Conservation (phyloP, 2,329 filamentous ascomycete genomes). For the Xylariaceae sp. region DNA sequence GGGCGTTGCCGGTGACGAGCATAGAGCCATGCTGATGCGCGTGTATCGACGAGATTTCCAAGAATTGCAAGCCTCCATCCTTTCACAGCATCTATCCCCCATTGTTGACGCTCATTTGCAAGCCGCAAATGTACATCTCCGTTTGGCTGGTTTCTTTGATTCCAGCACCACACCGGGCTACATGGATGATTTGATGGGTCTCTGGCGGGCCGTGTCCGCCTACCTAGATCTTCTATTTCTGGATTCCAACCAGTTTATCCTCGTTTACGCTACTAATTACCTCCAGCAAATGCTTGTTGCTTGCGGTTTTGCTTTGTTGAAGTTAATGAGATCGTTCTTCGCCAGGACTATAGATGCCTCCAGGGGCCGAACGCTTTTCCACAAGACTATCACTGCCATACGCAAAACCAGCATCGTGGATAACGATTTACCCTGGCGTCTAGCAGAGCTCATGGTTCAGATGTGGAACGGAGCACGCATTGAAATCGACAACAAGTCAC, state of each 20-base stretch:
- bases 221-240: slow-evolving; percentile 65
- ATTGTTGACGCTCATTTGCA: slow-evolving; percentile 64
- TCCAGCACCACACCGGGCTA: slow-evolving; percentile 68
- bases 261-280: slow-evolving; percentile 69
- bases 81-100: slow-evolving; percentile 55
- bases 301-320: slow-evolving; percentile 71
- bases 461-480: slow-evolving; percentile 72
- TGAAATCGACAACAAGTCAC: slow-evolving; percentile 44
- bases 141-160: slow-evolving; percentile 77
- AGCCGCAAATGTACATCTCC: slow-evolving; percentile 70
- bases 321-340: slow-evolving; percentile 74
- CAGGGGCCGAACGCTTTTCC: slow-evolving; percentile 64
- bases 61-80: slow-evolving; percentile 58
- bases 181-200: slow-evolving; percentile 67
- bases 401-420: slow-evolving; percentile 68
- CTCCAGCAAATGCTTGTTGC: slow-evolving; percentile 84
- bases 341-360: slow-evolving; percentile 66
- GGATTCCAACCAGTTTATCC: slow-evolving; percentile 52
- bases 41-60: slow-evolving; percentile 62
- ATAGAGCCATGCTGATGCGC: slow-evolving; percentile 62
- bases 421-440: slow-evolving; percentile 74
- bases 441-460: slow-evolving; percentile 82
- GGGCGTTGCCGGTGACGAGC: slow-evolving; percentile 63
- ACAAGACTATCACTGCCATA: slow-evolving; percentile 65
- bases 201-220: slow-evolving; percentile 67